Evolutionary conservation across 2,329 filamentous ascomycete genomes (phyloP).

Genomic region (Microsporum canis): DNA sequence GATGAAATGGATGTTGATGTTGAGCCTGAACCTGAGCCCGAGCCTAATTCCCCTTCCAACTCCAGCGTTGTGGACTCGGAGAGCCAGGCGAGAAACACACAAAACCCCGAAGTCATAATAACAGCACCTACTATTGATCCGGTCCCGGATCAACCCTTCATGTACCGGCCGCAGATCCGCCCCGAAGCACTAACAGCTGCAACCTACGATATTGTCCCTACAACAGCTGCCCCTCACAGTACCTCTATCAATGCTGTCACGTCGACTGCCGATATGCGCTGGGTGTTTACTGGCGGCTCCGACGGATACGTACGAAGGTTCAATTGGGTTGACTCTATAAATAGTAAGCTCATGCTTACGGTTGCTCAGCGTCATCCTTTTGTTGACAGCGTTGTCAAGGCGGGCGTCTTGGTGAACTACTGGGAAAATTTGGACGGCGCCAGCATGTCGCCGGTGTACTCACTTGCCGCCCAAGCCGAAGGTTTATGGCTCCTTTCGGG

Average conservation of each 20-base stretch:
- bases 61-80: slow-evolving; percentile 30
- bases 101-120: slow-evolving; percentile 39
- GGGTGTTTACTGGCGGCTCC: slow-evolving; percentile 85
- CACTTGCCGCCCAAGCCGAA: slow-evolving; percentile 78
- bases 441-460: slow-evolving; percentile 79
- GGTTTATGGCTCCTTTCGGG: slow-evolving; percentile 87
- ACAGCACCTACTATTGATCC: slow-evolving; percentile 34
- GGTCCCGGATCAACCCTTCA: slow-evolving; percentile 18
- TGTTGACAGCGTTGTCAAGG: slow-evolving; percentile 93
- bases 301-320: slow-evolving; percentile 97
- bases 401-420: slow-evolving; percentile 86
- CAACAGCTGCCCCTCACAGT: slow-evolving; percentile 88
- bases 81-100: slow-evolving; percentile 20
- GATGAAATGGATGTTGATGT: slow-evolving; percentile 25
- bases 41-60: slow-evolving; percentile 28
- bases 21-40: slow-evolving; percentile 19
- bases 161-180: slow-evolving; percentile 52
- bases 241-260: slow-evolving; percentile 91
- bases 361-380: slow-evolving; percentile 95
- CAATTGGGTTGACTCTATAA: slow-evolving; percentile 88
- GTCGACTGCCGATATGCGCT: slow-evolving; percentile 85
- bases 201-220: slow-evolving; percentile 90
- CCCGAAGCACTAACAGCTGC: slow-evolving; percentile 67
- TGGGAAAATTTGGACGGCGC: slow-evolving; percentile 91
- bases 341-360: slow-evolving; percentile 83